Percentiles rank a stretch among this genome's conserved stretches.
Conservation (phyloP, 2,329 filamentous ascomycete genomes). For the Pestalotiopsis sp. region DNA sequence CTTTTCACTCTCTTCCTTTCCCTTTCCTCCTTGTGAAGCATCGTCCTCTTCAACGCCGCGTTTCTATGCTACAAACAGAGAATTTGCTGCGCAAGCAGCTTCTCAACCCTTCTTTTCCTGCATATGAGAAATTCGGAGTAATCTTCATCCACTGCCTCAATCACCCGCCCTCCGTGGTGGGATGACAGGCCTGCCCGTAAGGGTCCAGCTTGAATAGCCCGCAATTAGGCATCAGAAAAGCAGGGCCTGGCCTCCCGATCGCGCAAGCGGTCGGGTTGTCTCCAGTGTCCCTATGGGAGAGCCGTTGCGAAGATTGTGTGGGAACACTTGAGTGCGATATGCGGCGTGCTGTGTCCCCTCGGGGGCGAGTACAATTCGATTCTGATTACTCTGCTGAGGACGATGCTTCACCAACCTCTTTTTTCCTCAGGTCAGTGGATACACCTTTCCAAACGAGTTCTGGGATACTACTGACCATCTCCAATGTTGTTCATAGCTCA, state of each 20-base stretch:
- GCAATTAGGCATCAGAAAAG: slow-evolving; percentile 92
- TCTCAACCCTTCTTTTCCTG: slow-evolving; percentile 41
- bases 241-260: slow-evolving; percentile 52
- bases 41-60: slow-evolving; percentile 89
- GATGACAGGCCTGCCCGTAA: slow-evolving; percentile 72
- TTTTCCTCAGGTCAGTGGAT: slow-evolving; percentile 34
- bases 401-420: slow-evolving; percentile 62
- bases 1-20: slow-evolving; percentile 15
- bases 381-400: slow-evolving; percentile 89
- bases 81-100: slow-evolving; percentile 38
- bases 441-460: slow-evolving; percentile 16
- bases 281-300: slow-evolving; percentile 75
- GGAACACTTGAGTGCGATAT: slow-evolving; percentile 94
- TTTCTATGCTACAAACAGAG: slow-evolving; percentile 91
- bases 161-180: slow-evolving; percentile 44
- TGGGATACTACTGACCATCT: slow-evolving; percentile 32
- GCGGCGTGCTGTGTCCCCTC: slow-evolving; percentile 65
- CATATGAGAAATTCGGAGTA: slow-evolving; percentile 99
- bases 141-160: slow-evolving; percentile 67
- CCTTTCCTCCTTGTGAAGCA: slow-evolving; percentile 58
- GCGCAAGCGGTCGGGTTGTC: slow-evolving; percentile 34
- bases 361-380: slow-evolving; percentile 73
- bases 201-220: slow-evolving; percentile 84
- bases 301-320: slow-evolving; percentile 93
- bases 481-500: neutral